These are phyloP conservation scores for Zygoascus meyerae DNA, from an alignment of 1,139 yeast species.

Conservation along the genomic window DNA sequence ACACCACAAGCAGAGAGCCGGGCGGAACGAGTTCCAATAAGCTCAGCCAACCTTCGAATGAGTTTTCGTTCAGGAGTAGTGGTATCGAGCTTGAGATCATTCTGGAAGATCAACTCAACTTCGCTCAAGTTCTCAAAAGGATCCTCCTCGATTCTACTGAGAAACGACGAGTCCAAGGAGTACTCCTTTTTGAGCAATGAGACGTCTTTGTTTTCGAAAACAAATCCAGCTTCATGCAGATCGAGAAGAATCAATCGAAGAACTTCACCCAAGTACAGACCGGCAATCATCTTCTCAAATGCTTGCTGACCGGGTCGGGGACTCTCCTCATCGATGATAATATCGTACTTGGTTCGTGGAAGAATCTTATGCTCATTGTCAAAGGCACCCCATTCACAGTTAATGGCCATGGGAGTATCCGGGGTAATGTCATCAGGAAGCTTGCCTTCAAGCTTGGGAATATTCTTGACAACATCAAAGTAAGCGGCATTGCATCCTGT, in stretches of 20 bases:
- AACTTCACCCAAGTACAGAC: conserved; percentile 91
- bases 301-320: conserved; percentile 97
- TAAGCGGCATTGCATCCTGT: conserved; percentile 98
- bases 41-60: conserved; percentile 76
- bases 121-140: conserved; percentile 80
- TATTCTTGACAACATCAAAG: conserved; percentile 66
- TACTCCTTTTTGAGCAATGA: conserved; percentile 54
- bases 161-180: conserved; percentile 82
- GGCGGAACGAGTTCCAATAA: conserved; percentile 88
- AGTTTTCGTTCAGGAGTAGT: conserved; percentile 76
- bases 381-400: conserved; percentile 97
- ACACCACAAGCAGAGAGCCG: conserved; percentile 92
- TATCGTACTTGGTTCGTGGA: conserved; percentile 88
- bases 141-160: conserved; percentile 83
- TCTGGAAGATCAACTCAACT: conserved; percentile 59
- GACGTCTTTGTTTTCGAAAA: conserved; percentile 67
- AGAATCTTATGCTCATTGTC: conserved; percentile 75
- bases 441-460: conserved; percentile 78
- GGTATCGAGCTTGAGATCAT: conserved; percentile 54
- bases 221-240: conserved; percentile 53
- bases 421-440: conserved; percentile 56
- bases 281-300: conserved; percentile 96
- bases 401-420: conserved; percentile 83
- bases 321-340: conserved; percentile 70
- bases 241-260: conserved; percentile 77